Conservation (phyloP, 1,139 yeast species). For the Kodamaea alishanica region DNA sequence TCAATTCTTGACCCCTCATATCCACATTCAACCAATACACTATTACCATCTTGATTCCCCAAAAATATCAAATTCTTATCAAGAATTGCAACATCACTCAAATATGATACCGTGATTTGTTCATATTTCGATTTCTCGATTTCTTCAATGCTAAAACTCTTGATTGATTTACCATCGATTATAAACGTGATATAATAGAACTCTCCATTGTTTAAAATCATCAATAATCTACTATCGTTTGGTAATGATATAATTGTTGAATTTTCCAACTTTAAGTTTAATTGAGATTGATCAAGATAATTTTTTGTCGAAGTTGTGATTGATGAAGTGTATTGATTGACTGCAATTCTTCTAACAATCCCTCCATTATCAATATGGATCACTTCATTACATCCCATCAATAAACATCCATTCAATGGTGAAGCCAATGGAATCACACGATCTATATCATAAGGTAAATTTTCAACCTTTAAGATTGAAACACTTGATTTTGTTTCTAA, state of each 20-base stretch:
- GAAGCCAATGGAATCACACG: conserved; percentile 58
- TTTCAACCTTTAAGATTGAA: conserved; percentile 58
- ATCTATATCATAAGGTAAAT: conserved; percentile 74
- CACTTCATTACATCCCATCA: conserved; percentile 75
- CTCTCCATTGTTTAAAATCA: conserved; percentile 52
- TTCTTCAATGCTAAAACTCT: conserved; percentile 30
- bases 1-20: conserved; percentile 18
- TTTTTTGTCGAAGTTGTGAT: conserved; percentile 48
- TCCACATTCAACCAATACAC: conserved; percentile 31
- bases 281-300: conserved; percentile 49
- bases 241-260: conserved; percentile 47
- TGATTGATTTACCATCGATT: conserved; percentile 45
- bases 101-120: conserved; percentile 23
- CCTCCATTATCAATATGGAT: conserved; percentile 85
- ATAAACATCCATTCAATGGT: conserved; percentile 69
- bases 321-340: conserved; percentile 53
- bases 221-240: conserved; percentile 47
- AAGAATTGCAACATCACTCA: conserved; percentile 34
- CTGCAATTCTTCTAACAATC: conserved; percentile 60
- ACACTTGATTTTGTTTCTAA: conserved; percentile 60
- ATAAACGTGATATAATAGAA: conserved; percentile 52
- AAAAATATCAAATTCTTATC: conserved; percentile 37
- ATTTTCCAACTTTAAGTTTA: conserved; percentile 58
- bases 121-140: conserved; percentile 22
- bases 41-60: conserved; percentile 34